Evolutionary conservation across 2,329 filamentous ascomycete genomes (phyloP), one percentile per base, ranked within the genome.

Genomic region (Pseudomassariella vexata): DNA sequence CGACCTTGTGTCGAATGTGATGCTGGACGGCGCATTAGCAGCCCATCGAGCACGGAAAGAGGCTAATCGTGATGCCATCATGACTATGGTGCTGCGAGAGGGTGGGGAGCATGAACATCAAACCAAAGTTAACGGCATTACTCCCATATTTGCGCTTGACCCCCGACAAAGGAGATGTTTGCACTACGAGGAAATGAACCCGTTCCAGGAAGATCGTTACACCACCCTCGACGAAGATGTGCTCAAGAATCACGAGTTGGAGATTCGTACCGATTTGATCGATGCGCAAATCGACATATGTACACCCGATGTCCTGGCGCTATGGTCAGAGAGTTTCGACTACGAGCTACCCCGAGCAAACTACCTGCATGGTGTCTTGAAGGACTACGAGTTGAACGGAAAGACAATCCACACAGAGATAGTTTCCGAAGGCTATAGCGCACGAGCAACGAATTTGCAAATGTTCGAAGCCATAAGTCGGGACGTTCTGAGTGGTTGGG

Each of bases 251-350:
- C 62, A 64, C 26, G 85, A 94, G 54, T 73, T 95, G 30, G 87
- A 94, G 47, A 69, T 95, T 14, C 79, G 89, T 23, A 77, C 83
- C 42, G 90, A 98, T 59, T 65, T 98, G 37, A 84, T 96, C 40
- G 92, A 98, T 57, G 89, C 87, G 47, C 85, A 86, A 32, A 92
- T 98, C 50, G 92, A 98, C 55, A 96, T 98, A 42, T 96, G 90
- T 60, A 96, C 92, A 1, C 89, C 90, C 0, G 92, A 96, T 52
- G 89, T 95, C 7, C 73, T 96, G 25, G 89, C 89, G 6, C 65
- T 96, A 36, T 98, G 92, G 86, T 92, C 88, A 7, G 92, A 98
- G 60, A 95, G 89, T 53, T 98, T 96, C 49, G 90, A 98, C 57
- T 96, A 95, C 57, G 88, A 95, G 55, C 73, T 88, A 6, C 87